Conservation (phyloP, 2,329 filamentous ascomycete species). For the Bipolaris gigantea region DNA sequence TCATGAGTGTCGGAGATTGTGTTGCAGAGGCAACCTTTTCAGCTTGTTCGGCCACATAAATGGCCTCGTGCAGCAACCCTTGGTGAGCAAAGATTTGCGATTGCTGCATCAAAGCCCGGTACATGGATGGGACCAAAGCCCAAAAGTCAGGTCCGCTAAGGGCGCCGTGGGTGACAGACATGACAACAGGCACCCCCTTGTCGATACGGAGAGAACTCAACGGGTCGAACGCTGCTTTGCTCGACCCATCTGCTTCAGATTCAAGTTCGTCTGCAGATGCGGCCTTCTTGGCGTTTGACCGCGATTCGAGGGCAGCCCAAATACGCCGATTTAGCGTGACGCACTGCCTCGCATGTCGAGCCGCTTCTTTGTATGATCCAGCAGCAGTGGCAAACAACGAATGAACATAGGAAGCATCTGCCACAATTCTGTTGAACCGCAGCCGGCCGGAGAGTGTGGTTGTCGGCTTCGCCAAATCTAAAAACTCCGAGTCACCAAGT, state of each 20-base stretch:
- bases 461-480: constrained; percentile 35
- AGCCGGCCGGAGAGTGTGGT: constrained; percentile 40
- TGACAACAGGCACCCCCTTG: constrained; percentile 37
- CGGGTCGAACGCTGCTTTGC: constrained; percentile 27
- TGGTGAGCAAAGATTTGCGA: constrained; percentile 79
- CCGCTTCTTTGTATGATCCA: constrained; percentile 50
- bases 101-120: constrained; percentile 71
- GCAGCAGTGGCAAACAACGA: constrained; percentile 66
- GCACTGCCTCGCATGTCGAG: constrained; percentile 53
- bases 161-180: constrained; percentile 50
- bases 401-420: constrained; percentile 64
- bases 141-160: constrained; percentile 72
- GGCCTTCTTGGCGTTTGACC: constrained; percentile 27
- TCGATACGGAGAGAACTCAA: constrained; percentile 35
- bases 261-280: constrained; percentile 15
- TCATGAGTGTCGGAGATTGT: constrained; percentile 59
- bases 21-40: constrained; percentile 73
- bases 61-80: constrained; percentile 83
- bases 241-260: constrained; percentile 21
- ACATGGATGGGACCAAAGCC: constrained; percentile 73
- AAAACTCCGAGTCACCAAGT: constrained; percentile 30
- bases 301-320: constrained; percentile 56
- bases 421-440: constrained; percentile 56
- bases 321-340: constrained; percentile 54
- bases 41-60: constrained; percentile 85